Percentiles rank a stretch among this genome's conserved stretches.
Evolutionary conservation across 1,284 basidiomycete genomes (phyloP).

Genomic region (Agaricales sp.): DNA sequence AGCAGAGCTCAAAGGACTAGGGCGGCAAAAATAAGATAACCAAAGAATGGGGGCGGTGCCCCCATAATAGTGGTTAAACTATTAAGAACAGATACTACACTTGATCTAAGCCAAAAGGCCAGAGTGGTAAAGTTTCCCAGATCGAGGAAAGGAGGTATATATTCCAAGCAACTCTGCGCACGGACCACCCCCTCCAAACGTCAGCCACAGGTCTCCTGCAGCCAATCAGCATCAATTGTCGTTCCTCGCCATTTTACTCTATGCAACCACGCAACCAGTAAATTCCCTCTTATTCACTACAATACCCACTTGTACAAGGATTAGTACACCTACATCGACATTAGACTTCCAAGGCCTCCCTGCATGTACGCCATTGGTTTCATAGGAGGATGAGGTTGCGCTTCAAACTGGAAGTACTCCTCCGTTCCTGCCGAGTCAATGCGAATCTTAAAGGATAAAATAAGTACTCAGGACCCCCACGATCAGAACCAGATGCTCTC

Average conservation of each 20-base stretch:
- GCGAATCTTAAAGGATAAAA: slow-evolving; percentile 44
- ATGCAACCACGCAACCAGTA: no score
- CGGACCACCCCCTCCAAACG: no score
- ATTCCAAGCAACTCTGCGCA: not conserved
- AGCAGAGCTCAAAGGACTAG: no score
- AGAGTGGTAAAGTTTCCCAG: slow-evolving; percentile 42
- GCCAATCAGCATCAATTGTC: no score
- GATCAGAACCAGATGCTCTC: slow-evolving; percentile 20
- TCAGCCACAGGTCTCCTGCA: no score
- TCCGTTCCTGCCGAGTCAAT: slow-evolving; percentile 74
- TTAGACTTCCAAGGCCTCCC: slow-evolving; percentile 50
- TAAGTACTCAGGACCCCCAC: slow-evolving; percentile 7
- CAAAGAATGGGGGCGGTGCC: no score
- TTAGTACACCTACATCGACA: slow-evolving; percentile 42
- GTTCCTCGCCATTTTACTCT: no score
- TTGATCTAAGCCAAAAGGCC: slow-evolving; percentile 79
- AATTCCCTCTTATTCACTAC: no score
- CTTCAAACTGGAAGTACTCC: slow-evolving; percentile 77
- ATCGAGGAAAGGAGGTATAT: not conserved
- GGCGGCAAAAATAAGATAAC: no score
- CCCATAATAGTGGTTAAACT: no score
- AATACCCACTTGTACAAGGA: no score
- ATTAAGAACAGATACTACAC: slow-evolving; percentile 74
- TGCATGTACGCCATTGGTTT: slow-evolving; percentile 87
- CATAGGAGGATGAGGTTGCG: slow-evolving; percentile 81